Evolutionary conservation across 805 yeast genomes (phyloP).

Genomic region (Nakazawaea ernobii): DNA sequence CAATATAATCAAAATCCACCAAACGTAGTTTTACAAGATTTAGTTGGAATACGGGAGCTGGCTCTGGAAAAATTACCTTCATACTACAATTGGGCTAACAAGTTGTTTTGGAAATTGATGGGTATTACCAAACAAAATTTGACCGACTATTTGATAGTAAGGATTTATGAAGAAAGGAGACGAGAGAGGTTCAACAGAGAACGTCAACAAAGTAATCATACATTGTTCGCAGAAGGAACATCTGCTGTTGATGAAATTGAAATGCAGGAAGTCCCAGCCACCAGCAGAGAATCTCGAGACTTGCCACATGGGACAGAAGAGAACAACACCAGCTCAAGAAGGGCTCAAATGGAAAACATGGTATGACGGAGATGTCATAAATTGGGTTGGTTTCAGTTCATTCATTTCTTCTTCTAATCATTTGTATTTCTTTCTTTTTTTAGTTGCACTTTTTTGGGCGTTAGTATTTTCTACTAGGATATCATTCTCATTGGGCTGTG

Average conservation of each 20-base stretch:
- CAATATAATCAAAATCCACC: background rate
- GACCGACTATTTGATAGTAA: conserved; percentile 45
- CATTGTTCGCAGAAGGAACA: too few relatives aligned
- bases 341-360: too few relatives aligned
- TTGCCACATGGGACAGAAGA: too few relatives aligned
- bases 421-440: too few relatives aligned
- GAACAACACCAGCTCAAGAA: too few relatives aligned
- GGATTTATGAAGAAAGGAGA: conserved; percentile 24
- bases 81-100: conserved; percentile 26
- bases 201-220: background rate
- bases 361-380: too few relatives aligned
- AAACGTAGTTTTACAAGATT: conserved; percentile 7
- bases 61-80: conserved; percentile 8
- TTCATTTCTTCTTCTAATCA: too few relatives aligned
- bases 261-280: background rate
- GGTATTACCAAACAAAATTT: conserved; percentile 45
- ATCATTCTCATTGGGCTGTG: too few relatives aligned
- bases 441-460: too few relatives aligned
- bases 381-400: too few relatives aligned
- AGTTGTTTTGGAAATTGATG: conserved; percentile 49
- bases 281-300: too few relatives aligned
- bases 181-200: conserved; percentile 13
- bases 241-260: background rate
- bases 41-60: conserved; percentile 14
- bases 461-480: too few relatives aligned